These are phyloP conservation scores for Trifolium pratense DNA, from an alignment of 306 rosid genomes.

Conservation along the genomic window DNA sequence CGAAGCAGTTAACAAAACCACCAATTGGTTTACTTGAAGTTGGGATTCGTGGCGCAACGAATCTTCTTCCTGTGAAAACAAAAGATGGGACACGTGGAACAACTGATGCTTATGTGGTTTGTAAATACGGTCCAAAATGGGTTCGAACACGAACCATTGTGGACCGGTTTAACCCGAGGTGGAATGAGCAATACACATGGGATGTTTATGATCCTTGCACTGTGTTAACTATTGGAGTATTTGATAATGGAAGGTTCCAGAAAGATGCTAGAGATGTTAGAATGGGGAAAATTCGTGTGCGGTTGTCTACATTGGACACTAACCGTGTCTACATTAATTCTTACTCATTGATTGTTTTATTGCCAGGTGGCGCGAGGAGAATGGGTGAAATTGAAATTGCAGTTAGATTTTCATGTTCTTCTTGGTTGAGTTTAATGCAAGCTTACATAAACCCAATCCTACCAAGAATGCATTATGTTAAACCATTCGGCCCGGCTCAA, in stretches of 20 bases:
- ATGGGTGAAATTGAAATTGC: constrained; percentile 93
- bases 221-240: constrained; percentile 75
- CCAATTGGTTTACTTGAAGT: constrained; percentile 81
- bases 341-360: constrained; percentile 62
- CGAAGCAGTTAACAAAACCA: constrained; percentile 65
- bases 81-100: constrained; percentile 78
- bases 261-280: constrained; percentile 60
- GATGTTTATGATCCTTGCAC: constrained; percentile 86
- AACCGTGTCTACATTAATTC: constrained; percentile 70
- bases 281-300: constrained; percentile 70
- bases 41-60: constrained; percentile 78
- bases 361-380: constrained; percentile 81
- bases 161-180: constrained; percentile 78
- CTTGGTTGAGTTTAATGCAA: constrained; percentile 78
- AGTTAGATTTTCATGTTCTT: constrained; percentile 72
- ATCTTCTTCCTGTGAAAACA: constrained; percentile 74
- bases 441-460: constrained; percentile 75
- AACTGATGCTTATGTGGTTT: constrained; percentile 78
- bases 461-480: constrained; percentile 84
- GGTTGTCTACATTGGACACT: constrained; percentile 71
- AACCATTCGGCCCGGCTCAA: constrained; percentile 76
- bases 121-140: constrained; percentile 90
- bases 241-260: constrained; percentile 78
- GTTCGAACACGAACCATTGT: constrained; percentile 78
- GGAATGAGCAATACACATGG: constrained; percentile 97